phyloP scores from a whole-genome alignment of 2,329 filamentous ascomycete genomes.

The Fusarium goolgardi region DNA sequence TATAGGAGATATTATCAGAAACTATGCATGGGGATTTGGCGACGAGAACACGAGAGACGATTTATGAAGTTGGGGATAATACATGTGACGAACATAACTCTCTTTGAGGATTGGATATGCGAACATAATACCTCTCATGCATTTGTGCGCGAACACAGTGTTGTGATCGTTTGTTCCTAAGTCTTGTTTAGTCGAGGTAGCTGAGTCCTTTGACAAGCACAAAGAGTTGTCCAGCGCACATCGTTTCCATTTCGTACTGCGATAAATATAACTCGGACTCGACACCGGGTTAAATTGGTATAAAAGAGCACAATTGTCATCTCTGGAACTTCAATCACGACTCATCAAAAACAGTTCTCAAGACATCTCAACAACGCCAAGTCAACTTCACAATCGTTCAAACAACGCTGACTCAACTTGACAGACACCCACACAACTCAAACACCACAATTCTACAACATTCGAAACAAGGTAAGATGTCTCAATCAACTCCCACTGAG shows the following conservation, averaged over 20 bases:
- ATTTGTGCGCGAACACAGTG: background rate
- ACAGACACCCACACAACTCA: background rate
- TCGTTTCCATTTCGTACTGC: background rate
- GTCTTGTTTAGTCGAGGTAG: background rate
- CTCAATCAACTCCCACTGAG: background rate
- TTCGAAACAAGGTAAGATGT: constrained; percentile 5
- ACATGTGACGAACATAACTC: background rate
- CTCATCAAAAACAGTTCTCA: background rate
- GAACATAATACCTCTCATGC: background rate
- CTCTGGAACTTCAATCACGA: background rate
- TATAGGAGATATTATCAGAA: constrained; percentile 52
- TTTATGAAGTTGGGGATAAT: constrained; percentile 8
- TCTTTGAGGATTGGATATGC: background rate
- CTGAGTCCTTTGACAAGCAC: background rate
- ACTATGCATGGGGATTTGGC: background rate
- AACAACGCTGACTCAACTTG: too few relatives aligned
- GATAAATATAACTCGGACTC: background rate
- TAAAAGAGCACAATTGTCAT: background rate
- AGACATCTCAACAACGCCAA: background rate
- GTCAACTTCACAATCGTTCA: too few relatives aligned
- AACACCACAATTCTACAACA: background rate
- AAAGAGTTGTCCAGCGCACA: background rate
- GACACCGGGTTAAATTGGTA: background rate
- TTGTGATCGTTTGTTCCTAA: accelerated
- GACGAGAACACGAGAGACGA: constrained; percentile 37